A percentile compares a stretch with the other conserved stretches of the same genome.
Evolutionary conservation across 1,139 yeast species (phyloP).

Genomic region (Tardiomyces blankii): DNA sequence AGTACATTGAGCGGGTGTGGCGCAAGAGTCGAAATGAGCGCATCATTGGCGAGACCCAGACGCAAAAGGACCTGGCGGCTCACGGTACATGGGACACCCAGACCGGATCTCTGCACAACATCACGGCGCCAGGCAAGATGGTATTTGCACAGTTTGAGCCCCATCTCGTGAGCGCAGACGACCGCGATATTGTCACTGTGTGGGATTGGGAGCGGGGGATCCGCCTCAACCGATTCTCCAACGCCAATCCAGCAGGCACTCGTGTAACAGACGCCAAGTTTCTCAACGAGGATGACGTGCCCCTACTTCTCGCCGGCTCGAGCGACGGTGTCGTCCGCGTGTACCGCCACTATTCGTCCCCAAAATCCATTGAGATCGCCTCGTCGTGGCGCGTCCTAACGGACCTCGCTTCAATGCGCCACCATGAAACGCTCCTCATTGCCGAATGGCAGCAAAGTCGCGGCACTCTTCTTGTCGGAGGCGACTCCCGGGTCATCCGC

Average conservation of each 20-base stretch:
- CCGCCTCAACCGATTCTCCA: constrained; percentile 59
- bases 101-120: constrained; percentile 53
- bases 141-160: constrained; percentile 88
- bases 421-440: constrained; percentile 35
- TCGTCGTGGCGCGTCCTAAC: constrained; percentile 93
- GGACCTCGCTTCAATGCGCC: constrained; percentile 36
- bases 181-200: constrained; percentile 69
- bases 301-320: constrained; percentile 77
- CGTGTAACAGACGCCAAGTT: constrained; percentile 79
- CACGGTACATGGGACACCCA: constrained; percentile 78
- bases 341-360: constrained; percentile 62
- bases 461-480: constrained; percentile 85
- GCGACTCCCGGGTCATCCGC: constrained; percentile 85
- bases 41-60: constrained; percentile 80
- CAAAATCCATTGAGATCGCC: constrained; percentile 47
- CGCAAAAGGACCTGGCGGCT: constrained; percentile 74
- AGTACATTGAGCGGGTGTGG: constrained; percentile 78
- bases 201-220: constrained; percentile 76
- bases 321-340: constrained; percentile 89
- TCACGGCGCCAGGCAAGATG: constrained; percentile 67
- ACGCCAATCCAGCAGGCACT: constrained; percentile 80
- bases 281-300: constrained; percentile 84
- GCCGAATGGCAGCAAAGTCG: constrained; percentile 97
- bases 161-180: constrained; percentile 71
- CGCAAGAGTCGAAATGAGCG: constrained; percentile 80